Conservation (phyloP, 768 basidiomycete genomes). For the Mycena kentingensis region DNA sequence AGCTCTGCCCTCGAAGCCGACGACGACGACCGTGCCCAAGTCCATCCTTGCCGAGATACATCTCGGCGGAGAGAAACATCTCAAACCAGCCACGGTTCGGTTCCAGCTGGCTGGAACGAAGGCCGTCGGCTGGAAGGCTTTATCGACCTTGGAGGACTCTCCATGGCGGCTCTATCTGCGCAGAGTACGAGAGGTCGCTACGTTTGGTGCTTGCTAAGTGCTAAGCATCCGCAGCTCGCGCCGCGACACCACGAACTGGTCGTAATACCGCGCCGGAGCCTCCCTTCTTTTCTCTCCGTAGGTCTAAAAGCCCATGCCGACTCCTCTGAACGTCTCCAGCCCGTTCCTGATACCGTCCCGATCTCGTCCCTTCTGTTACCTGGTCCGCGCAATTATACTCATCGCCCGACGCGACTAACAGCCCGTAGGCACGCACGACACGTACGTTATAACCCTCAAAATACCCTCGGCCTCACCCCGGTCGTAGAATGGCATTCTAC, state of each 20-base stretch:
- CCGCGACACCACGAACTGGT: conserved; percentile 48
- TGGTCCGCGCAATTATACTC: too few relatives aligned
- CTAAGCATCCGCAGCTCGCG: conserved; percentile 40
- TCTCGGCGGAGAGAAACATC: conserved; percentile 25
- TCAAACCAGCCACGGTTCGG: conserved; percentile 6
- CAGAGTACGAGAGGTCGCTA: conserved; percentile 46
- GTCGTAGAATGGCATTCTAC: conserved; percentile 82
- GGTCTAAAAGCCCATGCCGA: background rate
- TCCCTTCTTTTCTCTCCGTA: conserved; percentile 53
- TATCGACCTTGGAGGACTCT: conserved; percentile 43
- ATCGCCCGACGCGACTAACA: conserved; percentile 10
- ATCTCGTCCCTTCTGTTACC: conserved; percentile 79
- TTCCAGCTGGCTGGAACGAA: conserved; percentile 18
- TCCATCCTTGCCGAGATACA: conserved; percentile 17
- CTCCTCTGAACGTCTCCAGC: conserved; percentile 10
- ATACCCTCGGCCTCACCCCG: too few relatives aligned
- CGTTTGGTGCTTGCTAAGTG: background rate
- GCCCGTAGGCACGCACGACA: conserved; percentile 61
- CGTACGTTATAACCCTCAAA: too few relatives aligned
- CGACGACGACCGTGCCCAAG: conserved; percentile 25
- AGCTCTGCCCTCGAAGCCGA: conserved; percentile 27
- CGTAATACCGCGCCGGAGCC: conserved; percentile 60
- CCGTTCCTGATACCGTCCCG: conserved; percentile 65
- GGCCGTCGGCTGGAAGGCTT: conserved; percentile 46
- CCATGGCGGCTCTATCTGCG: conserved; percentile 62